phyloP scores from a whole-genome alignment of 441 rosid genomes.

The Jatropha podagrica region DNA sequence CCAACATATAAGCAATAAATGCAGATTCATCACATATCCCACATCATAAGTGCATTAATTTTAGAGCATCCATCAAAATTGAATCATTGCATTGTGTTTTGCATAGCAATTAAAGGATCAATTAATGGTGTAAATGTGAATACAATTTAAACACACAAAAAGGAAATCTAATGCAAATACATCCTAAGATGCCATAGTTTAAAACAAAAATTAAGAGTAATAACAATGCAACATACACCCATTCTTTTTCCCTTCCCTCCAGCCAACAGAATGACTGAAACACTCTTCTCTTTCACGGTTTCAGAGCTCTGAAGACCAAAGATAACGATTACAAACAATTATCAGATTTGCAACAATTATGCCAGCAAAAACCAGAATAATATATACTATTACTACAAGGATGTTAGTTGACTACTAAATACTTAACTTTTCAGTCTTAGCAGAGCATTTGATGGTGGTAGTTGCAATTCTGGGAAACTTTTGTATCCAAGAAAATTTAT shows the following conservation, averaged over 20 bases:
- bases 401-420: background rate
- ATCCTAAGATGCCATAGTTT: background rate
- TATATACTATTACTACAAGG: background rate
- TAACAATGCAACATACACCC: conserved; percentile 56
- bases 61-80: background rate
- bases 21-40: background rate
- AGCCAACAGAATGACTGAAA: conserved; percentile 85
- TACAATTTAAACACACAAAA: background rate
- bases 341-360: background rate
- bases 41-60: background rate
- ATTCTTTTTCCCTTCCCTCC: conserved; percentile 96
- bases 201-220: background rate
- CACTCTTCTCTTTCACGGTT: conserved; percentile 64
- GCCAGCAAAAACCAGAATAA: background rate
- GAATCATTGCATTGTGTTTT: background rate
- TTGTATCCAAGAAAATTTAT: conserved; percentile 11
- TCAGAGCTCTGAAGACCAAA: conserved; percentile 34
- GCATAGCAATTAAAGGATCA: background rate
- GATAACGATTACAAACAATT: background rate
- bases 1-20: background rate
- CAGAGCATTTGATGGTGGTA: conserved; percentile 11
- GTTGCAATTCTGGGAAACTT: conserved; percentile 15
- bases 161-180: background rate
- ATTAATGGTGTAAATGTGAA: background rate
- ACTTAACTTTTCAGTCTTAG: conserved; percentile 17